Conservation (phyloP, 2,329 filamentous ascomycete species). For the Podosphaera aphanis region DNA sequence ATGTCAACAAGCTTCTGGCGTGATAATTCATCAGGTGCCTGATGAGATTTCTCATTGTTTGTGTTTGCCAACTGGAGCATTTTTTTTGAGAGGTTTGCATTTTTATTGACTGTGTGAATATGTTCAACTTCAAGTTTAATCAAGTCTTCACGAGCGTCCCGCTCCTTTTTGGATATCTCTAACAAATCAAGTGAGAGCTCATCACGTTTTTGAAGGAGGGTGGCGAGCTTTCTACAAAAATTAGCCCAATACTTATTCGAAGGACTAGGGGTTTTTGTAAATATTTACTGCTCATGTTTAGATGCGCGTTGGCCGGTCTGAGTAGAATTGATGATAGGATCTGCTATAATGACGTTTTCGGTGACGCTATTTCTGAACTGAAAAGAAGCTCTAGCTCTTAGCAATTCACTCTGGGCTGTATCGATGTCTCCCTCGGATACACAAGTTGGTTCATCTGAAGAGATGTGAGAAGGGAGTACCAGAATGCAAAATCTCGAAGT, state of each 20-base stretch:
- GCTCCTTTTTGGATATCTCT: slow-evolving; percentile 29
- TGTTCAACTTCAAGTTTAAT: slow-evolving; percentile 34
- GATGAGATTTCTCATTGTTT: slow-evolving; percentile 26
- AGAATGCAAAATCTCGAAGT: background rate
- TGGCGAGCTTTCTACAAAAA: slow-evolving; percentile 24
- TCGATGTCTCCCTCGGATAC: slow-evolving; percentile 28
- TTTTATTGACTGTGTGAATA: slow-evolving; percentile 31
- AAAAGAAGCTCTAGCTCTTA: slow-evolving; percentile 48
- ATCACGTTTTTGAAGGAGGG: slow-evolving; percentile 44
- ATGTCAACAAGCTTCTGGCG: slow-evolving; percentile 32
- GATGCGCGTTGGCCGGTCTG: slow-evolving; percentile 42
- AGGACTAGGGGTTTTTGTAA: slow-evolving; percentile 2
- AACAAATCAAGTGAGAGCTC: slow-evolving; percentile 38
- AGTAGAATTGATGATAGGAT: slow-evolving; percentile 56
- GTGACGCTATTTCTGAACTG: slow-evolving; percentile 45
- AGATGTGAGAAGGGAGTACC: slow-evolving; percentile 3
- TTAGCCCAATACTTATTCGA: background rate
- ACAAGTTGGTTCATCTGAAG: slow-evolving; percentile 6
- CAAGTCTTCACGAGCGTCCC: slow-evolving; percentile 27
- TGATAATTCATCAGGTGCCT: slow-evolving; percentile 27
- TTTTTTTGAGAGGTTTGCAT: slow-evolving; percentile 35
- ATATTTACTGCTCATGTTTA: slow-evolving; percentile 41
- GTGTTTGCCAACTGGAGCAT: slow-evolving; percentile 39
- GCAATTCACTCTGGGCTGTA: slow-evolving; percentile 34
- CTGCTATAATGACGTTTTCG: slow-evolving; percentile 44